Base-by-base conservation (phyloP, 257 asterid species). In the Plantago ovata region DNA sequence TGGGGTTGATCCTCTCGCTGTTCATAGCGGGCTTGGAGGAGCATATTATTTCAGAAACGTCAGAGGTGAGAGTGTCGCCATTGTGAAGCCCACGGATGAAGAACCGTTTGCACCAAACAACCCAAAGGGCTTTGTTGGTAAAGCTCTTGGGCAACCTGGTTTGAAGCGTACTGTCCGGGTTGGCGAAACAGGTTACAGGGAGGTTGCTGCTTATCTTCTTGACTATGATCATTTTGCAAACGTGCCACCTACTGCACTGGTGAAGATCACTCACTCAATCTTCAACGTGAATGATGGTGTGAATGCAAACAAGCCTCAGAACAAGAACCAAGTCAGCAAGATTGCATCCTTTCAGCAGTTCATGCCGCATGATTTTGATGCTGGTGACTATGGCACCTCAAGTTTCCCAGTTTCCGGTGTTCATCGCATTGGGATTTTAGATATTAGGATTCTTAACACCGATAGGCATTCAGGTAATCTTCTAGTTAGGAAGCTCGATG, bases 61-160 rank as follows among this genome's bases (percentile, higher is more conserved):
- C 53, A 62, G 89, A 56, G 98, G 98, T 15, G 95, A 85, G 76
- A 77, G 79, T 72, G 94, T 92, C 40, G 96, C 96, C 53, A 85
- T 92, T 53, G 98, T 92, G 69, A 92, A 92, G 85, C 98, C 98
- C 38, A 92, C 95, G 0, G 98, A 92, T 49, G 98, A 92, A 68
- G 98, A 92, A 38, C 98, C 98, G 2, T 92, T 81, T 64, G 98
- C 98, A 11, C 98, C 98, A 0, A 88, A 92, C 66, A 92, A 92
- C 56, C 98, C 98, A 0, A 92, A 92, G 78, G 98, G 98, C 33
- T 92, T 92, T 74, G 84, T 88, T 24, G 98, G 98, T 23, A 92
- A 88, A 61, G 87, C 91, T 70, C 95, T 92, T 42, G 98, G 98
- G 13, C 95, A 84, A 58, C 98, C 96, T 0, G 98, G 98, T 54